Evolutionary conservation across 768 basidiomycete genomes (phyloP), one percentile per base, ranked within the genome.

Genomic region (Agrocybe praecox): DNA sequence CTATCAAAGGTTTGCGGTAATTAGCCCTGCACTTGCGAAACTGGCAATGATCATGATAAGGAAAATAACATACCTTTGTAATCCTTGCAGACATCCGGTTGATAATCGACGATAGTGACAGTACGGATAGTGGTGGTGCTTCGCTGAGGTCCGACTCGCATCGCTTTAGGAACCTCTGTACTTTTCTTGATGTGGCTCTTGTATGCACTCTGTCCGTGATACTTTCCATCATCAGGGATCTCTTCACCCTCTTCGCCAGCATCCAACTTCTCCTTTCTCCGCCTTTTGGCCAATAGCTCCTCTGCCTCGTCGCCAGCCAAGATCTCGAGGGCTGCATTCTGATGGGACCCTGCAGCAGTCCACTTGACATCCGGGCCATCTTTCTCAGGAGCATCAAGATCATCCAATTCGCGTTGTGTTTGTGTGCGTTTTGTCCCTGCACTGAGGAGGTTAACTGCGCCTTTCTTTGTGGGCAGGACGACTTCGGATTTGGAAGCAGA

Each of bases 31-130:
- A 40, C 12, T 36, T 55, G 29, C 42, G 29, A 45, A 45, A 46
- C 6, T 21, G 10, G 46, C 50, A 46, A 48, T 53, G 54, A 8
- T 46, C 53, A 57, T 46, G 44, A 23, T 23, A 52, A 53, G 51
- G 34, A 42, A 3, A 19, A 58, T 54, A 29, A 80, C 88, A 55
- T 59, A 93, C 94, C 94, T 86, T 97, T 98, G 74, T 99, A 99
- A 73, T 98, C 96, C 73, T 99, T 99, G 75, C 96, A 99, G 17
- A 99, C 96, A 67, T 98, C 96, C 2, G 96, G 96, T 72, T 99
- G 96, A 74, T 98, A 99, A 78, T 99, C 96, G 46, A 92, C 83
- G 56, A 98, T 88, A 3, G 96, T 98, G 46, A 96, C 96, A 2
- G 93, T 96, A 54, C 94, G 84, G 63, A 99, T 94, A 57, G 91